Percentiles rank a stretch among this genome's conserved stretches.
Evolutionary conservation across 1,284 basidiomycete species (phyloP).

Genomic region (Ceratobasidium sp.): DNA sequence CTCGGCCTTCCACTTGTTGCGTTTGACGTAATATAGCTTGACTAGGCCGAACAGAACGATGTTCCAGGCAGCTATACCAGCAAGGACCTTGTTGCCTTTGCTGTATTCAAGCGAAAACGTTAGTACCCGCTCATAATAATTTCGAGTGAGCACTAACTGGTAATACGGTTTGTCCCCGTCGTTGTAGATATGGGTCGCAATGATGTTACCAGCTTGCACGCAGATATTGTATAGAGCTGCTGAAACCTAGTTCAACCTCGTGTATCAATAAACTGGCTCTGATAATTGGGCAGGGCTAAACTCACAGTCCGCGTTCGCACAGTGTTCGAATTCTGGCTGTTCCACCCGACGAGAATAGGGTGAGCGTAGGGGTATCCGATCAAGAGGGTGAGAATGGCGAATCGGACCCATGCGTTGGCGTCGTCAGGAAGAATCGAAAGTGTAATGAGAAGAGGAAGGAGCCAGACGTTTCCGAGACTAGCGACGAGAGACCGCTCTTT

Average conservation of each 20-base stretch:
- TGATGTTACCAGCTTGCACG: conserved; percentile 41
- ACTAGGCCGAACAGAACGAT: conserved; percentile 40
- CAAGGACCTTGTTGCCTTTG: conserved; percentile 40
- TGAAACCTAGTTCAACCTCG: conserved; percentile 19
- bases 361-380: conserved; percentile 41
- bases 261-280: no score
- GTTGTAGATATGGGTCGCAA: conserved; percentile 37
- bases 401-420: conserved; percentile 35
- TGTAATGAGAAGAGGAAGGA: conserved; percentile 31
- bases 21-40: conserved; percentile 38
- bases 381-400: conserved; percentile 32
- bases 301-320: conserved; percentile 37
- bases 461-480: conserved; percentile 23
- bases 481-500: conserved; percentile 32
- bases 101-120: neutral
- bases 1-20: conserved; percentile 39
- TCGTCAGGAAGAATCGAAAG: conserved; percentile 9
- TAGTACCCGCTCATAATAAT: no score
- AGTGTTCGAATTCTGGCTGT: conserved; percentile 39
- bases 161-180: conserved; percentile 37
- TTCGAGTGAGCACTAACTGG: no score
- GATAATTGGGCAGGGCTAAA: neutral
- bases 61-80: conserved; percentile 23
- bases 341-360: conserved; percentile 41
- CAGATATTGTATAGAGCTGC: conserved; percentile 41